Conservation (phyloP, 1,284 basidiomycete genomes). For the Meira nashicola region DNA sequence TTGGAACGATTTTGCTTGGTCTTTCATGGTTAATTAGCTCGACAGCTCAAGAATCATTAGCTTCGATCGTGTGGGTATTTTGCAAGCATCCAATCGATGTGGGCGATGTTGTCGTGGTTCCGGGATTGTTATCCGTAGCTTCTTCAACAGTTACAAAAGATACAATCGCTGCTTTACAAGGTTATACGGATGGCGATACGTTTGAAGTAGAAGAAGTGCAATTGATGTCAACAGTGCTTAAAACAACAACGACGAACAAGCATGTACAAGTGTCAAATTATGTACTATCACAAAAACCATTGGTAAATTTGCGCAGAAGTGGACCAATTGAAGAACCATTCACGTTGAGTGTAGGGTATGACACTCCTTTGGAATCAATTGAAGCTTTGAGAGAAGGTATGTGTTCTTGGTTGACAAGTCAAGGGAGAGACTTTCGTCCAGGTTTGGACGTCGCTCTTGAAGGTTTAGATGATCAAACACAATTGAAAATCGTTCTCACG, state of each 20-base stretch:
- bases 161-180: background rate
- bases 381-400: conserved; percentile 73
- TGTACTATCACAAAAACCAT: conserved; percentile 54
- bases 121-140: conserved; percentile 27
- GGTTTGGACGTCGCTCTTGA: conserved; percentile 51
- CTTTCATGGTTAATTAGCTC: conserved; percentile 83
- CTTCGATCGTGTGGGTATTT: conserved; percentile 79
- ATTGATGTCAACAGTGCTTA: conserved; percentile 64
- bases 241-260: conserved; percentile 26
- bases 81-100: conserved; percentile 81
- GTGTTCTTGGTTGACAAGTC: conserved; percentile 68
- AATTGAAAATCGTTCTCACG: conserved; percentile 71
- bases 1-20: conserved; percentile 75
- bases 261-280: conserved; percentile 26
- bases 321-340: conserved; percentile 70
- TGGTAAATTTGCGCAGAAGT: conserved; percentile 68
- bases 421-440: conserved; percentile 52
- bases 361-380: conserved; percentile 75
- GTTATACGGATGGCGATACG: background rate
- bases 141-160: background rate
- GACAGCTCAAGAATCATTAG: conserved; percentile 64
- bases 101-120: conserved; percentile 68
- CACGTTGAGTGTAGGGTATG: conserved; percentile 73
- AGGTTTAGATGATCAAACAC: conserved; percentile 78
- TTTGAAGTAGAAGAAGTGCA: conserved; percentile 21